Evolutionary conservation across 768 basidiomycete species (phyloP), one percentile per base, ranked within the genome.

Genomic region (Daedaleopsis sinensis): DNA sequence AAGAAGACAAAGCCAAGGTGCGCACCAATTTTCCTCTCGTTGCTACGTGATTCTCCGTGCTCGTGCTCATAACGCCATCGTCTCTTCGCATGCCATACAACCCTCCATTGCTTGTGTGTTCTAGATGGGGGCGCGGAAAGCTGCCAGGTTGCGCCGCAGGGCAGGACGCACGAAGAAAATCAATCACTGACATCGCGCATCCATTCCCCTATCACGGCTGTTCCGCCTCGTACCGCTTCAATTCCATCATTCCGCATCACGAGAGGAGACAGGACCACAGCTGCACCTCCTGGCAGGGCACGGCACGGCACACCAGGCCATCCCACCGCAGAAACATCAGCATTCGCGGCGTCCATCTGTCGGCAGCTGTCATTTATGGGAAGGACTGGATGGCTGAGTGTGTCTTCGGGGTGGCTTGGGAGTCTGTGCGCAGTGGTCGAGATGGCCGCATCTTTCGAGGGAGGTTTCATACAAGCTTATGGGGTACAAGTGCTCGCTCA

Each of bases 101-200:
- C 27, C 27, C 48, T 47, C 51, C 21, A 37, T 44, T 36, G 27
- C 27, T 32, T 32, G 27, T 32, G 27, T 32, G 27, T 46, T 12
- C 65, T n/a, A 93, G 92, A 90, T 94, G 87, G 90, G 92, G 58
- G 89, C 88, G 49, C 80, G 85, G 57, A 93, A 88, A 73, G 84
- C 91, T 43, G 88, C 89, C 16, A 79, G 92, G 59, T 76, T 90
- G 38, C 84, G 87, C 58, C 84, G 88, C 58, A 89, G 78, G 74
- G 87, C 86, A 51, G 92, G 92, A 44, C 80, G 90, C 38, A 85
- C 84, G 44, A 94, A 92, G 73, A 93, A 92, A 74, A 82, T 94
- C 61, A 89, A 89, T 61, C 89, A 90, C 43, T 93, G 72, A 84
- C 56, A n/a, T 21, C 21, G 43, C 42, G 48, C 50, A 21, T 19